Evolutionary conservation across 345 rosid species (phyloP).

Genomic region (Jatropha curcas): DNA sequence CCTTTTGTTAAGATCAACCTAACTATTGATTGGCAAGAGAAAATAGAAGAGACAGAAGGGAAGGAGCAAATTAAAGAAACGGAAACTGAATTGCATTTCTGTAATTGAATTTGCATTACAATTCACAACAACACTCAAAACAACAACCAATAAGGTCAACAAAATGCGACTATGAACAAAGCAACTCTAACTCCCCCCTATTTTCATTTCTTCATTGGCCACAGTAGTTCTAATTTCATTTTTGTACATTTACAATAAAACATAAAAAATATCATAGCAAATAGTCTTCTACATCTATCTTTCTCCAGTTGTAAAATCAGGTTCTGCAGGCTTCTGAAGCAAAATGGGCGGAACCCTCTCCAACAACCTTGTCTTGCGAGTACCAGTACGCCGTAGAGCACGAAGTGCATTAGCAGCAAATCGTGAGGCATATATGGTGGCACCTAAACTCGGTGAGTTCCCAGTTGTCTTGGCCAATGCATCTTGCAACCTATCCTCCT

Average conservation of each 20-base stretch:
- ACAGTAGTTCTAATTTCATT: background rate
- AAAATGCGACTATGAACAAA: background rate
- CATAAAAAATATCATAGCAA: background rate
- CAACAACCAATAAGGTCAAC: background rate
- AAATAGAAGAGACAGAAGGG: no score
- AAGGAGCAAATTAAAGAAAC: no score
- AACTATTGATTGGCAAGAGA: no score
- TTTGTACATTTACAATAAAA: conserved; percentile 10
- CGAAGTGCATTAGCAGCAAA: conserved; percentile 86
- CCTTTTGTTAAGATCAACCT: no score
- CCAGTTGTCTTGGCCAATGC: conserved; percentile 69
- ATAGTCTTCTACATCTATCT: conserved; percentile 16
- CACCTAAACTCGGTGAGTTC: conserved; percentile 80
- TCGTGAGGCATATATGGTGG: conserved; percentile 80
- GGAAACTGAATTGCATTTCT: no score
- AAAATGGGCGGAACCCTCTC: conserved; percentile 71
- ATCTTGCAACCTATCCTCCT: conserved; percentile 73
- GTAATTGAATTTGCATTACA: no score
- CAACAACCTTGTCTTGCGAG: conserved; percentile 52
- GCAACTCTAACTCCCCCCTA: background rate
- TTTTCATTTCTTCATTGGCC: background rate
- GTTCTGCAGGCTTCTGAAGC: conserved; percentile 91
- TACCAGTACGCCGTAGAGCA: conserved; percentile 44
- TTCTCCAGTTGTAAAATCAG: conserved; percentile 73
- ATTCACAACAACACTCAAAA: no score